Evolutionary conservation across 495 filamentous ascomycete species (phyloP).

Genomic region (Cryomyces antarcticus): DNA sequence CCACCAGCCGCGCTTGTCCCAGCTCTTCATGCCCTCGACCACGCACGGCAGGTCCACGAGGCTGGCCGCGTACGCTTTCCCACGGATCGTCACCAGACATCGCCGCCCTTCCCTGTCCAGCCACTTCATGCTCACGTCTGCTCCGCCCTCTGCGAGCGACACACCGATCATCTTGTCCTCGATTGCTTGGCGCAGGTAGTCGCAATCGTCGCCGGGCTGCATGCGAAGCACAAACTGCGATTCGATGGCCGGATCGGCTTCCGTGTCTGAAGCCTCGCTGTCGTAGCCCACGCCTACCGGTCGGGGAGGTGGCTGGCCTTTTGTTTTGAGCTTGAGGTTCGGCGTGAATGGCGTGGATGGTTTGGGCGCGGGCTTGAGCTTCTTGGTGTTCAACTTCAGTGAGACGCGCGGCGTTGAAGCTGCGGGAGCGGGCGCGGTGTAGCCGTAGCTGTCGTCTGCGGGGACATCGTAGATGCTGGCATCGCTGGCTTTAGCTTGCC

Average conservation of each 20-base stretch:
- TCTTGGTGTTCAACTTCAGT: background rate
- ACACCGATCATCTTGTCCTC: constrained; percentile 53
- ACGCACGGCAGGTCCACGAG: constrained; percentile 82
- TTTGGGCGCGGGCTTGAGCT: constrained; percentile 8
- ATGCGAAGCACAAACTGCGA: constrained; percentile 79
- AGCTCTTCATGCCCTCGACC: constrained; percentile 88
- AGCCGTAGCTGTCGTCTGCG: no score
- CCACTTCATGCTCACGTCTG: constrained; percentile 60
- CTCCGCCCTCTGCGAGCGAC: constrained; percentile 34
- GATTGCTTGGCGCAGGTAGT: constrained; percentile 53
- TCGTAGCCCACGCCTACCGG: constrained; percentile 77
- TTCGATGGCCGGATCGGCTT: constrained; percentile 70
- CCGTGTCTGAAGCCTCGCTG: constrained; percentile 83
- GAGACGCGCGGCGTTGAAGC: background rate
- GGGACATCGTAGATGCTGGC: no score
- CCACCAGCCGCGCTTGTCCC: constrained; percentile 79
- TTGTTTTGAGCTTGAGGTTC: constrained; percentile 31
- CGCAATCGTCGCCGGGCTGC: constrained; percentile 64
- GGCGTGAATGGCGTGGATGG: constrained; percentile 11
- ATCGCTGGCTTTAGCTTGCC: constrained; percentile 4
- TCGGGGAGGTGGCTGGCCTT: constrained; percentile 40
- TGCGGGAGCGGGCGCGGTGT: no score
- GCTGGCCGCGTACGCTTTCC: constrained; percentile 53
- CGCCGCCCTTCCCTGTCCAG: constrained; percentile 55
- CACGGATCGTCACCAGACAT: constrained; percentile 46